Evolutionary conservation across 1,139 yeast species (phyloP), one percentile per base, ranked within the genome.

Genomic region (Schwanniomyces etchellsii): DNA sequence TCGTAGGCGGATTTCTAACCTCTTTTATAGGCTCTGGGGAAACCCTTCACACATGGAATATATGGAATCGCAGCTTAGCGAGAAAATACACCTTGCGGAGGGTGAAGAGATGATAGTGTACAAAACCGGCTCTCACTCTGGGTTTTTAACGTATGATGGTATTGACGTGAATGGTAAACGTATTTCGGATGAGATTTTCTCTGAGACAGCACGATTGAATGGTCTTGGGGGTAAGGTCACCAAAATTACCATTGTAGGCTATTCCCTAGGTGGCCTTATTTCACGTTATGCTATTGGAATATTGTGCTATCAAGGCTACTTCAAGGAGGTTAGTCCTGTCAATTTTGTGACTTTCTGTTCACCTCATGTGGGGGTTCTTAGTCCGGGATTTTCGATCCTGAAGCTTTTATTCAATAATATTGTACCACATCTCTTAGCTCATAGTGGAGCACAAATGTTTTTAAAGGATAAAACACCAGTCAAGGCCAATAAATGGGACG

Each of bases 141-240:
- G 75, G 4, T 82, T 77, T 50, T 70, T 74, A 44, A 85, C 95
- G 2, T 80, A 84, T 45, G 95, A 85, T 47, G 95, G 95, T 2
- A 77, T 85, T 20, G 95, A 84, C 43, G 77, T 85, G 24, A 84
- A 91, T 49, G 95, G 95, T 1, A 65, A 77, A 34, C 61, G 95
- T 23, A 81, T 83, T 4, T 77, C 83, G 1, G 73, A 71, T 35
- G 95, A 85, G 52, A 77, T 85, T 28, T 50, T 64, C 17, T 51
- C 45, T 2, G 72, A 74, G 42, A 64, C 80, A 3, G 47, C 50
- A 2, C 33, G 43, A 3, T 43, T 78, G 23, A 28, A 32, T 14
- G 33, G 27, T 36, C 32, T 15, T 2, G 47, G 40, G 11, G 48
- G 47, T 20, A 41, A 39, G 11, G 75, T 79, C 7, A 59, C 64